Evolutionary conservation across 148 eudicot species (phyloP), one percentile per base, ranked within the genome.

Genomic region (Vaccinium myrtillus): DNA sequence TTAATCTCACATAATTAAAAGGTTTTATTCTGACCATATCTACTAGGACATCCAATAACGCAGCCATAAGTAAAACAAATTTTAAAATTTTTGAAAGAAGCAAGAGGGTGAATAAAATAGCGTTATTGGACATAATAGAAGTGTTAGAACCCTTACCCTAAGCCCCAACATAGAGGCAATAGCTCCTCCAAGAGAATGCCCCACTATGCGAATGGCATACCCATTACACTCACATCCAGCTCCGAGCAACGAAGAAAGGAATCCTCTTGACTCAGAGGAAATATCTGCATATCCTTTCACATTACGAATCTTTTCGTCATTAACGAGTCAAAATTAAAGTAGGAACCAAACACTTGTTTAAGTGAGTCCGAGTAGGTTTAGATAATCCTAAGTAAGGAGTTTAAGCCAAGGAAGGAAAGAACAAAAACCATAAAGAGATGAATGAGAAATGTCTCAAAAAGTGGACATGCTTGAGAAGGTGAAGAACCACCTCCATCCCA

Each of bases 121-220:
- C 59, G 13, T 43, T 27, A 25, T 2, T n/a, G 23, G 10, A 81
- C 48, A 70, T 43, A 78, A 49, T 0, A 81, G 23, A 85, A 58
- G 75, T 30, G 80, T 32, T 0, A 82, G 23, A 30, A 49, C 81
- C 14, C 85, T 80, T 89, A 94, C 98, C 94, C 88, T 88, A 58
- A 93, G 46, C 71, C 94, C 98, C 80, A 94, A 88, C 82, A 94
- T 86, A 63, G 98, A 87, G 16, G 91, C 93, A 84, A 94, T 93
- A 87, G 98, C 90, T 84, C 98, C 98, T 76, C 98, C 98, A 81
- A 94, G 94, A 86, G 98, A 94, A 86, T 94, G 95, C 58, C 98
- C 98, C 50, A 94, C 98, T 43, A 94, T 82, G 75, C 92, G 92
- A 87, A 94, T 55, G 56, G 83, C 85, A 84, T 94, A 94, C 50